Base-by-base conservation (phyloP, 2,329 filamentous ascomycete species). In the Monosporascus sp. region DNA sequence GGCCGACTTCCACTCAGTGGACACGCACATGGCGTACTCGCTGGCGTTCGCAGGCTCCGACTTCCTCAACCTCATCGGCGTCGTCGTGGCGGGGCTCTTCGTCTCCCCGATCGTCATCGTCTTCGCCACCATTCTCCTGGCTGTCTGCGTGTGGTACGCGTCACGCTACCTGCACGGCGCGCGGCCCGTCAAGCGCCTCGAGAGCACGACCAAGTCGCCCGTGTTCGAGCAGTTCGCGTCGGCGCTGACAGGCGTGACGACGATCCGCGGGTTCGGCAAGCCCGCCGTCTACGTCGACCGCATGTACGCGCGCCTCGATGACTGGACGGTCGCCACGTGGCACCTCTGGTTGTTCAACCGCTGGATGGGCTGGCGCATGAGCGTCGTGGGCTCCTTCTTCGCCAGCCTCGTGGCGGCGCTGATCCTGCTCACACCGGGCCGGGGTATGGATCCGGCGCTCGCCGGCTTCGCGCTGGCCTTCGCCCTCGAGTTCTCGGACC, bases 171-270 rank as follows among this genome's bases (percentile, higher is more conserved):
- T 94, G 6, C 72, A 79, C n/a, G 88, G 81, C 1, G 88, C 88
- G 0, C 78, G 89, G 40, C 88, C 91, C 35, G 78, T 88, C 56
- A 93, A 92, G 71, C 79, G 89, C 5, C 78, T 93, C 1, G 89
- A 93, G 68, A 89, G 85, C 58, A 89, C 80, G 3, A 81, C 84
- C 52, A 92, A 91, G 68, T 89, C 85, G 0, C 89, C 89, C 0
- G 84, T 93, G 1, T 92, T 91, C 61, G 89, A 93, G 66, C 84
- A 89, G 57, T 92, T 93, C 62, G 86, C 85, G 11, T 84, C 87
- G 1, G 82, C 87, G 0, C 78, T 93, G 9, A 79, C 81, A 0
- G 89, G 89, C 5, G 81, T 94, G 19, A 77, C 82, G 1, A 92
- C 89, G 0, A 89, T 94, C 50, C 82, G 89, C 14, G 86, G 87